phyloP scores from a whole-genome alignment of 768 basidiomycete species.

The Plicaturopsis crispa region DNA sequence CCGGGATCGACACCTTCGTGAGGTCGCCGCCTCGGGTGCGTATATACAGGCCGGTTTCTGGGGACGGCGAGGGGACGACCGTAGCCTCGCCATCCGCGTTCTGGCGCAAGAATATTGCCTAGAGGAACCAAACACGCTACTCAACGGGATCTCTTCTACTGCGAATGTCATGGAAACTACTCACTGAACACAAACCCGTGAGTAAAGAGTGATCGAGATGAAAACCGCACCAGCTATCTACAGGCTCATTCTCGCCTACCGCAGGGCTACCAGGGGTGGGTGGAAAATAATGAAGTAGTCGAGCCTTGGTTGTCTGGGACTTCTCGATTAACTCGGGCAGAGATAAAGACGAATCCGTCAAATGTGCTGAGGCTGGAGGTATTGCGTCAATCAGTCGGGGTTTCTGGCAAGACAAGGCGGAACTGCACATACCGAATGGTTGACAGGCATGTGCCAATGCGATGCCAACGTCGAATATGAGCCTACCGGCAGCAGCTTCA shows the following conservation, averaged over 20 bases:
- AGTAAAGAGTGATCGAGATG: slow-evolving; percentile 88
- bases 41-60: slow-evolving; percentile 85
- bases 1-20: slow-evolving; percentile 81
- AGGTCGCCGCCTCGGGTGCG: slow-evolving; percentile 73
- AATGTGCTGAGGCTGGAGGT: slow-evolving; percentile 49
- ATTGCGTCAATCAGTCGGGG: slow-evolving; percentile 2
- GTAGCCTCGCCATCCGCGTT: slow-evolving; percentile 30
- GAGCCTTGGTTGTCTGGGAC: slow-evolving; percentile 84
- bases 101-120: slow-evolving; percentile 81
- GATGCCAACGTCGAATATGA: slow-evolving; percentile 78
- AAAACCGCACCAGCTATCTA: slow-evolving; percentile 93
- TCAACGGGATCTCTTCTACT: slow-evolving; percentile 11
- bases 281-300: slow-evolving; percentile 95
- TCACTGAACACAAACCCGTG: slow-evolving; percentile 87
- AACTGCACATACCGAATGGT: slow-evolving; percentile 62
- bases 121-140: too few species aligned
- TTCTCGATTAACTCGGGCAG: slow-evolving; percentile 63
- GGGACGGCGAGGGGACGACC: slow-evolving; percentile 59
- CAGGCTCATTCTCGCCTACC: slow-evolving; percentile 46
- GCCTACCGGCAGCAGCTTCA: slow-evolving; percentile 27
- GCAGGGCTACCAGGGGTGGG: slow-evolving; percentile 33
- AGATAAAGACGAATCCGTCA: slow-evolving; percentile 60
- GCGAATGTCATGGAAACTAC: slow-evolving; percentile 10
- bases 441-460: slow-evolving; percentile 85
- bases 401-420: not conserved